Evolutionary conservation across 441 rosid genomes (phyloP), one percentile per base, ranked within the genome.

Genomic region (Flueggea neowawraea): DNA sequence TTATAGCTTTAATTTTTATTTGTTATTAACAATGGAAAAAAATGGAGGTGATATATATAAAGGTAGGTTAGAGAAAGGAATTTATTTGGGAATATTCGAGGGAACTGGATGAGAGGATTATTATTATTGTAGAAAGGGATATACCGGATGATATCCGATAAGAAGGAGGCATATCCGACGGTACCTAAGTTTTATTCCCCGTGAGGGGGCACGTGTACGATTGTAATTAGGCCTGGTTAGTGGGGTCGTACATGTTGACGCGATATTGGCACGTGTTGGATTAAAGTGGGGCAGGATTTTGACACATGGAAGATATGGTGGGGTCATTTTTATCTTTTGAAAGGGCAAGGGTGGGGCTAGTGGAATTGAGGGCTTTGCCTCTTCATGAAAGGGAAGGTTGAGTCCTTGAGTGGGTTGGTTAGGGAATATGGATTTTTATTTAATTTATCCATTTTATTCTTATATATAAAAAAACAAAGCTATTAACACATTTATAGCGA

Each of bases 31-130:
- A 28, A 10, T 17, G n/a, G 63, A 62, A 16, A 17, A 52, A 41
- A 43, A 12, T 53, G 54, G 12, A 51, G 45, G 39, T 10, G 10
- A 49, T 14, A 41, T 62, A 66, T 61, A 62, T 62, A 55, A 69
- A 52, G 13, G 32, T 22, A n/a, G 43, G 6, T 59, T 44, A 49
- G 53, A 15, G 6, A 32, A 58, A 49, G 70, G 72, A 47, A 60
- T 76, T 74, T 60, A 6, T 6, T 15, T 3, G 5, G 55, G 80
- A 70, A 82, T 87, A 87, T 87, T 76, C 94, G 79, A 15, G n/a
- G 50, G 50, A 33, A 73, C 63, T 63, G 54, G 28, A 22, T 22
- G 28, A 22, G 28, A 22, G 2, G 1, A 0, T 2, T 22, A 22
- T 22, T 22, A 22, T 22, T 22, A 22, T 22, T 22, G 45, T 43